phyloP scores from a whole-genome alignment of 2,329 filamentous ascomycete genomes.

The Colletotrichum gloeosporioides region DNA sequence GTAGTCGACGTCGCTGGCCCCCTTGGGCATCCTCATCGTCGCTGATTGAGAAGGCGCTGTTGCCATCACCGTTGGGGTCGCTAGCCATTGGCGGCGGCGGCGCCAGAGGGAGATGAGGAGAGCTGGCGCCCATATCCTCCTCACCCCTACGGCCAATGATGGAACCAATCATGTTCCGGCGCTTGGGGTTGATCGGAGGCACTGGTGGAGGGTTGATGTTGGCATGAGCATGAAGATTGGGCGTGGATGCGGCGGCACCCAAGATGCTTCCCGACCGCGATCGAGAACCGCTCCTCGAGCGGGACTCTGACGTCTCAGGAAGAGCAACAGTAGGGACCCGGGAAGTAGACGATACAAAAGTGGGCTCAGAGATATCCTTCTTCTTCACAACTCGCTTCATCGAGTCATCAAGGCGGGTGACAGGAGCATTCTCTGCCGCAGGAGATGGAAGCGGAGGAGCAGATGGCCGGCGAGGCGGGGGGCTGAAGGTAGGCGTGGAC shows the following conservation, averaged over 20 bases:
- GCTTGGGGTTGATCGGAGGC: slow-evolving; percentile 64
- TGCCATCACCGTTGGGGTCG: slow-evolving; percentile 21
- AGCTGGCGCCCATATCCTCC: slow-evolving; percentile 33
- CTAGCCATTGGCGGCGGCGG: neutral
- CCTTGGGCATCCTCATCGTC: slow-evolving; percentile 45
- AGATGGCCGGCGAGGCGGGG: slow-evolving; percentile 36
- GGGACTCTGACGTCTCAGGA: slow-evolving; percentile 33
- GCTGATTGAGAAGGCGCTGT: slow-evolving; percentile 31
- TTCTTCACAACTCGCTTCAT: slow-evolving; percentile 49
- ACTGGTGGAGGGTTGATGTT: slow-evolving; percentile 50
- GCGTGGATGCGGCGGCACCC: slow-evolving; percentile 36
- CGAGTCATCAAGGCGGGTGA: slow-evolving; percentile 40
- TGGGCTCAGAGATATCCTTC: slow-evolving; percentile 57
- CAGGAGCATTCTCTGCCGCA: slow-evolving; percentile 12
- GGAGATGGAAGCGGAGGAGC: slow-evolving; percentile 33
- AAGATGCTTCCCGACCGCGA: slow-evolving; percentile 41
- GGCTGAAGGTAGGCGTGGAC: slow-evolving; percentile 35
- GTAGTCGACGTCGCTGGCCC: slow-evolving; percentile 43
- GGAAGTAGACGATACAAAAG: slow-evolving; percentile 51
- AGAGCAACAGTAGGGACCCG: slow-evolving; percentile 48
- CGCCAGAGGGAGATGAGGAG: slow-evolving; percentile 34
- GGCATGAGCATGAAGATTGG: slow-evolving; percentile 37
- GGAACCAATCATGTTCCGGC: slow-evolving; percentile 48
- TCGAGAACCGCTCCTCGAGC: slow-evolving; percentile 43
- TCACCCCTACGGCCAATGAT: slow-evolving; percentile 40